Base-by-base conservation (phyloP, 1,139 yeast species). In the Zygosaccharomyces pseudobailii region DNA sequence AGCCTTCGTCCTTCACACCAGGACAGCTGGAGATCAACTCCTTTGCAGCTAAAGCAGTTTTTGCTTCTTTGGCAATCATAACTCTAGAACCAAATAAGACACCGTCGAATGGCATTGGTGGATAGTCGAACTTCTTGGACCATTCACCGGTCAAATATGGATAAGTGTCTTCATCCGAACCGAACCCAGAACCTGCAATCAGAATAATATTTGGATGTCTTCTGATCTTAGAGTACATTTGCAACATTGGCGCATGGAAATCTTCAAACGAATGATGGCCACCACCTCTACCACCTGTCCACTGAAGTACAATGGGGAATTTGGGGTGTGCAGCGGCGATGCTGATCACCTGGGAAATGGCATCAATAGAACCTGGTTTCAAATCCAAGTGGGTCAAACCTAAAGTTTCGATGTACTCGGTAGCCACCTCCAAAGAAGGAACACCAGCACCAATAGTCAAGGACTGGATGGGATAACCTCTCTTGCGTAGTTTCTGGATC, bases 231-330 rank as follows among this genome's bases (percentile, higher is more conserved):
- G 96, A 76, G 72, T 92, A 92, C 92, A 90, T 92, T 70, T 88
- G 96, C 65, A 92, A 74, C 61, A 92, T 80, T 60, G 98, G 98
- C 65, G 90, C 92, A 70, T 92, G 98, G 94, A 90, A 89, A 73
- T 92, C 98, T 76, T 92, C 99, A 67, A 83, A 92, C 49, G 97
- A 90, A 72, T 92, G 99, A 70, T 92, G 99, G 66, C 99, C 99
- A 79, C 99, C 99, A 74, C 97, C 99, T 80, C 99, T 90, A 70
- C 99, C 99, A 79, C 97, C 98, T 55, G 99, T 92, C 99, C 99
- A 92, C 77, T 92, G 98, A 62, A 92, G 75, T 49, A 92, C 90
- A 63, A 92, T 87, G 56, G 98, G 98, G 89, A 94, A 92, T 53
- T 69, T 73, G 58, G 98, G 98, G 72, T 90, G 95, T 45, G 95